These are phyloP conservation scores for Colletotrichum eleusines DNA, from an alignment of 2,329 filamentous ascomycete species.

Conservation along the genomic window DNA sequence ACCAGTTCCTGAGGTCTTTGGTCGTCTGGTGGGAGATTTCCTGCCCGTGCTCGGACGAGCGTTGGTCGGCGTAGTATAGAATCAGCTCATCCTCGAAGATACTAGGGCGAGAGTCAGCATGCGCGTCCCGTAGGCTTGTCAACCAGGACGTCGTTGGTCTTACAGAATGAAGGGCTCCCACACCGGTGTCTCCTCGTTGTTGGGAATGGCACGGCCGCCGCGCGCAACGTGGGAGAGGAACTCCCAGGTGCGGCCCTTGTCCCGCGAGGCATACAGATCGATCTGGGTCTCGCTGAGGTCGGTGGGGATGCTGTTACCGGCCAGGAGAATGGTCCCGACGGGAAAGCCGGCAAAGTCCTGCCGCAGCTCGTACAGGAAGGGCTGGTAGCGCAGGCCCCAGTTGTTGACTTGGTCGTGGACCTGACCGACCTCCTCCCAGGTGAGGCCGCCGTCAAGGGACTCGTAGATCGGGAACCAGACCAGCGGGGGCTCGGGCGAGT, in stretches of 20 bases:
- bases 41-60: constrained; percentile 74
- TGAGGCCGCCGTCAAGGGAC: constrained; percentile 66
- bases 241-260: constrained; percentile 72
- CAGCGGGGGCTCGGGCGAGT: constrained; percentile 66
- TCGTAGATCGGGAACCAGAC: constrained; percentile 68
- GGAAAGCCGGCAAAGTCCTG: constrained; percentile 67
- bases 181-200: constrained; percentile 75
- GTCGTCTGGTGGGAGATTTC: constrained; percentile 75
- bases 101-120: constrained; percentile 46
- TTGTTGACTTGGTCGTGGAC: constrained; percentile 74
- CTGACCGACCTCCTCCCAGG: constrained; percentile 73
- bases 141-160: constrained; percentile 10
- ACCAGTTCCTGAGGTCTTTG: constrained; percentile 71
- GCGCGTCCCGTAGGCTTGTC: no score
- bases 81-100: constrained; percentile 70
- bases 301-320: constrained; percentile 70
- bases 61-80: constrained; percentile 79
- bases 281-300: constrained; percentile 74
- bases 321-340: constrained; percentile 72
- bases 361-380: constrained; percentile 74
- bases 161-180: constrained; percentile 78
- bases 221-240: constrained; percentile 75
- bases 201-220: constrained; percentile 71
- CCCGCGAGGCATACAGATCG: constrained; percentile 74
- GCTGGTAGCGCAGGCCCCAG: constrained; percentile 77